Evolutionary conservation across 83 land plant species (phyloP).

Genomic region (Picea abies): DNA sequence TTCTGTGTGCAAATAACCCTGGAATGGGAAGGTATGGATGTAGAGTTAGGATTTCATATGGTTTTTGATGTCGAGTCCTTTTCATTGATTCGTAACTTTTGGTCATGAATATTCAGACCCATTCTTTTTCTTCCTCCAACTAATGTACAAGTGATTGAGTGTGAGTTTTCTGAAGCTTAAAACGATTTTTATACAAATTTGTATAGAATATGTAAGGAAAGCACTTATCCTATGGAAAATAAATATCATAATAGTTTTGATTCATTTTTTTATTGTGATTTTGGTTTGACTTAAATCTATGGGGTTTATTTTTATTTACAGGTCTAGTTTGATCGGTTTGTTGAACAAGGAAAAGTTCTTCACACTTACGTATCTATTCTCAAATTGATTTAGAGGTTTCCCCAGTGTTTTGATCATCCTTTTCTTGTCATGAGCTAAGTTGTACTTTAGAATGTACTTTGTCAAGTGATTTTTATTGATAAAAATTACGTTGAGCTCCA

Average conservation of each 20-base stretch:
- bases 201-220: conserved; percentile 81
- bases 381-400: conserved; percentile 78
- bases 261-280: not conserved
- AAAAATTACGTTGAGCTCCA: not conserved
- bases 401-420: conserved; percentile 96
- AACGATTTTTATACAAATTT: conserved; percentile 83
- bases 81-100: not conserved
- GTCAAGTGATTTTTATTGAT: not conserved
- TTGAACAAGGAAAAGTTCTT: conserved; percentile 86
- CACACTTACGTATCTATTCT: conserved; percentile 93
- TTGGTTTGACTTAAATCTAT: not conserved
- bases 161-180: conserved; percentile 86
- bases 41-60: not conserved
- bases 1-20: no score
- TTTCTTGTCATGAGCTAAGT: conserved; percentile 87
- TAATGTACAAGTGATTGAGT: conserved; percentile 64
- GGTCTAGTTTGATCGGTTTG: conserved; percentile 92
- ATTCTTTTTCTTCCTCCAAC: conserved; percentile 86
- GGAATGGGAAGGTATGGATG: conserved; percentile 58
- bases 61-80: not conserved
- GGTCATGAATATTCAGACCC: conserved; percentile 43
- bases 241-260: not conserved
- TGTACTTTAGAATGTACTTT: conserved; percentile 1
- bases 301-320: conserved; percentile 24
- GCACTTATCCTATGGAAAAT: not conserved